Base-by-base conservation (phyloP, 2,329 filamentous ascomycete species). In the Pseudofabraea citricarpa region DNA sequence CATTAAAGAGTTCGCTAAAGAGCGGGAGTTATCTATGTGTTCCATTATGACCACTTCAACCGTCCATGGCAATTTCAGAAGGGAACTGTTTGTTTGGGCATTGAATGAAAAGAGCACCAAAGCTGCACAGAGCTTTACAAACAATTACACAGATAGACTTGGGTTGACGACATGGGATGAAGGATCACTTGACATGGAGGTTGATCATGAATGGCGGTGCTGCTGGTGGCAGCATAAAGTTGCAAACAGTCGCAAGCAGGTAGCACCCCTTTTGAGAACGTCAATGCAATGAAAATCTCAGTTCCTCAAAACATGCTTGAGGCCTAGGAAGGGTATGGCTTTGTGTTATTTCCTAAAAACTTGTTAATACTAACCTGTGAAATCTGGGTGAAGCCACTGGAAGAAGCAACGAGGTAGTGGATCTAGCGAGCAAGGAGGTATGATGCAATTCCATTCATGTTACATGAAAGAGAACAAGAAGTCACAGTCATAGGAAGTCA, bases 21-120 rank as follows among this genome's bases (percentile, higher is more conserved):
- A 81, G 58, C 71, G 74, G 44, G 51, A 64, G 0, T 61, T 90
- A n/a, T 79, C 83, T 44, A 57, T 90, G 8, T 76, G 75, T 7
- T 72, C 71, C 8, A 67, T 90, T 43, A 86, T 90, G 82, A 88
- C 86, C 1, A 78, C 78, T n/a, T 79, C 71, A 16, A 69, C 73
- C 18, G 55, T 61, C 16, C 66, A 71, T 0, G 78, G 74, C 0
- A 57, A 67, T 13, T 87, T 90, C 48, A 68, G 70, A 50, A 69
- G 87, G 40, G 79, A 93, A 57, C 59, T 90, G 27, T 64, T 91
- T 5, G 64, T 90, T 0, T 85, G 83, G 77, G 82, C 74, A 0
- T 56, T 79, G 1, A 74, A 69, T 20, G 65, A 71, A 1, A 59
- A 61, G 4, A 81, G 74, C 0, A 65, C 67, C 0, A 54, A 62